Conservation (phyloP, 257 asterid genomes). For the Nicotiana tomentosiformis region DNA sequence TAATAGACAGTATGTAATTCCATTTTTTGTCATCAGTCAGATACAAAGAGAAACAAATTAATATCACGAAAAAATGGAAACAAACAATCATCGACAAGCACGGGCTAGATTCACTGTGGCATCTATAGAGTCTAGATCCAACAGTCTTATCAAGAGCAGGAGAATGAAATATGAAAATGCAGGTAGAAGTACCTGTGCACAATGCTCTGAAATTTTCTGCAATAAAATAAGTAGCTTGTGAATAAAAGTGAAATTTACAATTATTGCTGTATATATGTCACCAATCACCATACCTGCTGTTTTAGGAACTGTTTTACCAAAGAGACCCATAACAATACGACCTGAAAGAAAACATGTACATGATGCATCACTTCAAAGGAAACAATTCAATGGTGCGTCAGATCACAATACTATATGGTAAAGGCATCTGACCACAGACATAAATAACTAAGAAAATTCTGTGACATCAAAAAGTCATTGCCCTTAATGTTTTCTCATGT, state of each 20-base stretch:
- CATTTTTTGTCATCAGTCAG: background rate
- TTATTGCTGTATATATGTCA: background rate
- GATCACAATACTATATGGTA: background rate
- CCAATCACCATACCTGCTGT: slow-evolving; percentile 59
- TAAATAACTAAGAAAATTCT: no score
- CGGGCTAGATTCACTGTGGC: background rate
- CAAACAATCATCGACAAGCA: background rate
- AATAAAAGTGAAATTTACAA: background rate
- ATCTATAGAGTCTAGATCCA: background rate
- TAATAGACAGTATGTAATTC: no score
- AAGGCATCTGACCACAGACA: background rate
- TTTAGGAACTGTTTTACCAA: slow-evolving; percentile 91
- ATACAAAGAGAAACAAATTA: background rate
- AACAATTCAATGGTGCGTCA: no score
- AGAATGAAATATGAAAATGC: background rate
- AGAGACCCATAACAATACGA: slow-evolving; percentile 85
- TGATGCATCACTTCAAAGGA: no score
- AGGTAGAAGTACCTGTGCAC: slow-evolving; percentile 61
- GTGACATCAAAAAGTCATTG: no score
- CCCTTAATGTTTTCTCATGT: no score
- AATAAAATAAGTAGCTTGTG: slow-evolving; percentile 18
- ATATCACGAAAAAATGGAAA: background rate
- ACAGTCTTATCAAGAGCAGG: background rate
- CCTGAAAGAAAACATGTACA: slow-evolving; percentile 38
- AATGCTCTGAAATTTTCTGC: slow-evolving; percentile 94